Base-by-base conservation (phyloP, 2,329 filamentous ascomycete species). In the Macrophomina phaseolina region DNA sequence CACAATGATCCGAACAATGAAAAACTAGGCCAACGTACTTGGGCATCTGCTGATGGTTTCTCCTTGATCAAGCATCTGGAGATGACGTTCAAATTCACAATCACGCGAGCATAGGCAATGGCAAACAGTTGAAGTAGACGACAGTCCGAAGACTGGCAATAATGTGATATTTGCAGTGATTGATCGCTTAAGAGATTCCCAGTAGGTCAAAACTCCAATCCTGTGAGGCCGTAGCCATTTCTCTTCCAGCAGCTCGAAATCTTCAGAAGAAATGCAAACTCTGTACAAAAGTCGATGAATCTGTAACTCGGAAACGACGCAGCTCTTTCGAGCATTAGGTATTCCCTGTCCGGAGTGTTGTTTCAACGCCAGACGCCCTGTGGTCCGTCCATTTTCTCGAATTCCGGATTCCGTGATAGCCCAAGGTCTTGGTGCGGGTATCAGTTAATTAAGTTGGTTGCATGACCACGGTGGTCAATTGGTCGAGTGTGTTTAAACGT, bases 321-420 rank as follows among this genome's bases (percentile, higher is more conserved):
- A n/a, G 23, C 30, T 46, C 56, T 12, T 14, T 53, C 30, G 56
- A 46, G 36, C 12, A 61, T 48, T 36, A 61, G 14, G 18, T 49
- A n/a, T 18, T 38, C n/a, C 58, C 4, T 49, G 58, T 49, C 58
- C 45, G 32, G 40, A 23, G 45, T 62, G 45, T 61, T 23, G 8
- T 62, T 62, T 51, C 58, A 62, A 62, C 45, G 11, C 45, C 58
- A 62, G 58, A 51, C 42, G 30, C 18, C 56, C 9, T 49, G 28
- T 53, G 38, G 7, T 45, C 16, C 36, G 9, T 55, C 30, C 56
- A 28, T 34, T 23, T 48, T 61, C 48, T n/a, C 58, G 42, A 36
- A 36, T 18, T 14, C 45, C 42, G 45, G 32, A 36, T 23, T 16
- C 30, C 45, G 30, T 49, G 58, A 49, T 62, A 40, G 14, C 42